Percentiles rank a stretch among this genome's conserved stretches.
Conservation (phyloP, 306 rosid species). For the Ormosia emarginata region DNA sequence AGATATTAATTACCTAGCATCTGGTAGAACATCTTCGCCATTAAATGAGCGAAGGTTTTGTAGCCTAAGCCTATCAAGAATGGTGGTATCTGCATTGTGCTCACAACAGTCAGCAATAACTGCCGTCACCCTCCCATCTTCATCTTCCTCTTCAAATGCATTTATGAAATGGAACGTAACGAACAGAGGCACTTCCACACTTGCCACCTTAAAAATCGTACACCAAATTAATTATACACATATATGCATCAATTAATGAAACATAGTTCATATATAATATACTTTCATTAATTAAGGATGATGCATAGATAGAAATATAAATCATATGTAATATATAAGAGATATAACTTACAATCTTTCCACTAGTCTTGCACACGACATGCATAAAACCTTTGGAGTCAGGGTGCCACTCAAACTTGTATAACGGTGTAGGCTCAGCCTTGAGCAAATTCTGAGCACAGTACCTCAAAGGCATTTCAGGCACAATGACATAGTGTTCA, state of each 20-base stretch:
- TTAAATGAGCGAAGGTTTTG: slow-evolving; percentile 57
- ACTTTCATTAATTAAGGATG: background rate
- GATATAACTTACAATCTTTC: slow-evolving; percentile 53
- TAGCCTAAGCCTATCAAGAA: slow-evolving; percentile 67
- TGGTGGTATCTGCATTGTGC: slow-evolving; percentile 61
- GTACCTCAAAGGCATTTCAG: slow-evolving; percentile 88
- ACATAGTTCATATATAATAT: background rate
- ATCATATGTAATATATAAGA: background rate
- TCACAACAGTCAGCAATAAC: slow-evolving; percentile 82
- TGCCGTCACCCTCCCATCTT: slow-evolving; percentile 72
- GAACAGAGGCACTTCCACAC: slow-evolving; percentile 83
- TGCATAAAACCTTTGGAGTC: slow-evolving; percentile 68
- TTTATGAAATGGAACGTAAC: slow-evolving; percentile 90
- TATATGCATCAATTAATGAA: background rate
- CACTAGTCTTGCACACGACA: slow-evolving; percentile 81
- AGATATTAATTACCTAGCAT: slow-evolving; percentile 55
- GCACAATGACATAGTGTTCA: slow-evolving; percentile 68
- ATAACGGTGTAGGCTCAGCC: slow-evolving; percentile 87
- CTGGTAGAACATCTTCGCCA: slow-evolving; percentile 73
- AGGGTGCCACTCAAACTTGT: slow-evolving; percentile 92
- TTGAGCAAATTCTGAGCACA: slow-evolving; percentile 73
- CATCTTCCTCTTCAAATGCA: slow-evolving; percentile 81
- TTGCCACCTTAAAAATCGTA: slow-evolving; percentile 54
- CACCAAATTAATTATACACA: too few relatives aligned
- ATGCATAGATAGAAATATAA: background rate